Evolutionary conservation across 208 protist species (phyloP).

Genomic region (Crithidia fasciculata): DNA sequence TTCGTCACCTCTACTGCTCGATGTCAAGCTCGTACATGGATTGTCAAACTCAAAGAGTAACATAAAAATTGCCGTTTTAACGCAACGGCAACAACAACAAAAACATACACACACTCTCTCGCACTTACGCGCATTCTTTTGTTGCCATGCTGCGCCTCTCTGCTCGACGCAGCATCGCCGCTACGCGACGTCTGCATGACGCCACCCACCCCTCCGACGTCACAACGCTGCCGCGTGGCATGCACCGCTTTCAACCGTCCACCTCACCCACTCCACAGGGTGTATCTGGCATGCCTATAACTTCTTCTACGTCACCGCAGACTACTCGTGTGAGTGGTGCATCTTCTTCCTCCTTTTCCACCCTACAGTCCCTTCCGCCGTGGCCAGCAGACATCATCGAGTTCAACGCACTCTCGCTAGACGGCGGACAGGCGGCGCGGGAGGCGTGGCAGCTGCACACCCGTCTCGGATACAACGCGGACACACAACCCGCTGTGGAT

Average conservation of each 20-base stretch:
- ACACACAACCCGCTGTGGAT: not conserved
- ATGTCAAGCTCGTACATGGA: no score
- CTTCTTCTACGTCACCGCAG: not conserved
- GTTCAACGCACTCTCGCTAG: constrained; percentile 55
- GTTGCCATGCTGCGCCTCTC: not conserved
- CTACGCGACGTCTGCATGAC: not conserved
- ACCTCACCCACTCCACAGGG: not conserved
- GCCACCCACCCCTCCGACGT: not conserved
- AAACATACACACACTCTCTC: not conserved
- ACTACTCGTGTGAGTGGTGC: not conserved
- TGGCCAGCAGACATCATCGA: constrained; percentile 76
- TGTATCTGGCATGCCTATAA: no score
- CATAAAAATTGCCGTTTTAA: no score
- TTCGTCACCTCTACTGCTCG: no score
- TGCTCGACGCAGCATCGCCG: not conserved
- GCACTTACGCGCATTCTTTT: not conserved
- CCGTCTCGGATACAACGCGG: not conserved
- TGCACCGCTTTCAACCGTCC: constrained; percentile 17
- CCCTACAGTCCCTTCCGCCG: constrained; percentile 33
- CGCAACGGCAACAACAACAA: not conserved
- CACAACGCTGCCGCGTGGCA: constrained; percentile 23
- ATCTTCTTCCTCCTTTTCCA: not conserved
- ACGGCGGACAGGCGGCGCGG: constrained; percentile 64
- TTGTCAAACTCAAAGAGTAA: no score
- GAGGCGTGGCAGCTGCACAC: constrained; percentile 13